Base-by-base conservation (phyloP, 169 alveolate genomes). In the Cryptosporidium canis region DNA sequence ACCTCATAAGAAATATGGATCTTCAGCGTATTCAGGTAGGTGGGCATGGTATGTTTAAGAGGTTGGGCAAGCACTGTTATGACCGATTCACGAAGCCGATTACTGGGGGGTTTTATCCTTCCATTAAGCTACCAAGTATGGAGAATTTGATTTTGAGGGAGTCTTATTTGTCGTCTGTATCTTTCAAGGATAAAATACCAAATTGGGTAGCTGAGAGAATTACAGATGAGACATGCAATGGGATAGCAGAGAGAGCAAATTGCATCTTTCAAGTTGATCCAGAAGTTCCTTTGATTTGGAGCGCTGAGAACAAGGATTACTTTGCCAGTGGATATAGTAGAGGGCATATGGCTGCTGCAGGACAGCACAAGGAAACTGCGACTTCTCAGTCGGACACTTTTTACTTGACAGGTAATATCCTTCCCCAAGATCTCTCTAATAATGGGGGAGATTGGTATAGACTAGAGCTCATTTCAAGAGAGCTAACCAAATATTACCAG, bases 381-480 rank as follows among this genome's bases (percentile, higher is more conserved):
- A 53, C 48, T 7, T 77, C 85, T 12, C 82, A 55, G 55, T 70
- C 83, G 6, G 85, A 84, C 21, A 84, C 91, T 6, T 84, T 84
- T 66, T 64, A 44, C 27, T 65, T 84, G 33, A 58, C 87, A 8
- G 91, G 91, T 4, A 84, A 84, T 63, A 84, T 84, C 39, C 58
- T 84, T 4, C 91, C 91, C 3, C 91, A 84, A 55, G 85, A 84
- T 21, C 47, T 84, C 12, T 43, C 87, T 27, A 84, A 61, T 48
- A 84, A 84, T 64, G 91, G 91, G 8, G 64, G 83, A n/a, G 91
- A 84, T 66, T 84, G 91, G 91, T 66, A 61, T 35, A 63, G 91
- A 35, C 31, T 84, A 27, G 91, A 84, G 43, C 58, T 45, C 18
- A 48, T 67, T 47, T 70, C 82, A 24, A 43, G 71, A 84, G 35